These are phyloP conservation scores for Ramaria sp. DNA, from an alignment of 768 basidiomycete species.

Conservation along the genomic window DNA sequence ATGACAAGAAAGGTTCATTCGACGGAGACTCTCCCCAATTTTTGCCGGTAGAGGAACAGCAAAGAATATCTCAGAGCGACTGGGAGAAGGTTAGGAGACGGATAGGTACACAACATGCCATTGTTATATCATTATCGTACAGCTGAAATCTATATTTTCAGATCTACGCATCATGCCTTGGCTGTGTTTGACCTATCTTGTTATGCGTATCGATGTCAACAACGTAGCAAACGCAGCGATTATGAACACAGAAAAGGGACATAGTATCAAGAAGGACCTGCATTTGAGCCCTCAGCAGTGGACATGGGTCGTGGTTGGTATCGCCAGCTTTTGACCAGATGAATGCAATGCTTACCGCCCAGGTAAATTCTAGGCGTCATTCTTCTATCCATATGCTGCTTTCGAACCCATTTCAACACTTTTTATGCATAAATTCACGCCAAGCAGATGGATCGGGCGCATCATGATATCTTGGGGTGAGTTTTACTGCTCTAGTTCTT, in stretches of 20 bases:
- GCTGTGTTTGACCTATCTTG: slow-evolving; percentile 13
- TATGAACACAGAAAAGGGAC: slow-evolving; percentile 15
- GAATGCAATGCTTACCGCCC: not conserved
- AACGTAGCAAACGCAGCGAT: slow-evolving; percentile 17
- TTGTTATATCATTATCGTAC: not conserved
- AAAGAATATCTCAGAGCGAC: not conserved
- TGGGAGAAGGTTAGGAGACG: not conserved
- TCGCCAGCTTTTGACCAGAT: too few species aligned
- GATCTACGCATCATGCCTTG: slow-evolving; percentile 11
- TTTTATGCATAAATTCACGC: slow-evolving; percentile 1
- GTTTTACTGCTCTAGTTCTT: too few species aligned
- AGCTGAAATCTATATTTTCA: not conserved
- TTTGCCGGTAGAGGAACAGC: not conserved
- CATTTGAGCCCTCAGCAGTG: slow-evolving; percentile 15
- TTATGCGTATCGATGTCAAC: slow-evolving; percentile 17
- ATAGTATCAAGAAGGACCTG: slow-evolving; percentile 15
- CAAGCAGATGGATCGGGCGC: slow-evolving; percentile 5
- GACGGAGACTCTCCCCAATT: not conserved
- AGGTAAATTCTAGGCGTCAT: slow-evolving; percentile 9
- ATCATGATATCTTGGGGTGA: slow-evolving; percentile 17
- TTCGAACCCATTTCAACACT: not conserved
- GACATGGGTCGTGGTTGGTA: slow-evolving; percentile 14
- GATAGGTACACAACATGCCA: not conserved
- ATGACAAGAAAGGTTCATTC: not conserved
- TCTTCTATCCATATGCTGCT: slow-evolving; percentile 15